Evolutionary conservation across 2,329 filamentous ascomycete species (phyloP).

Genomic region (Sarocladiaceae sp.): DNA sequence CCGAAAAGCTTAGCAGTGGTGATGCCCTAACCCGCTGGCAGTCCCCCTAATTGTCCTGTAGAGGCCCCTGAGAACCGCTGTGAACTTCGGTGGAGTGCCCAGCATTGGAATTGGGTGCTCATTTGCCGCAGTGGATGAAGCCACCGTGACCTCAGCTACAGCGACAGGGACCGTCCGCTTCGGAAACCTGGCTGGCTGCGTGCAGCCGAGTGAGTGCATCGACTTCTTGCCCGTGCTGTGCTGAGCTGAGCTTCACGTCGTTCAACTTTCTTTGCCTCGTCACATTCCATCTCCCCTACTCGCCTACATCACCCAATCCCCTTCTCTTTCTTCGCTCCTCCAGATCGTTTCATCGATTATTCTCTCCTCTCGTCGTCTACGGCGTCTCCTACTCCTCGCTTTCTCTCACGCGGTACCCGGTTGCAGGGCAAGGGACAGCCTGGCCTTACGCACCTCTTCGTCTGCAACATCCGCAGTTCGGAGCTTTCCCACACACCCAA

Average conservation of each 20-base stretch:
- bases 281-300: slow-evolving; percentile 5
- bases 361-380: no score
- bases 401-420: no score
- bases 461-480: neutral
- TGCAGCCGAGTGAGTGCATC: neutral
- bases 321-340: neutral
- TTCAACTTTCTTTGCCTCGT: slow-evolving; percentile 3
- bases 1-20: no score
- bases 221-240: no score
- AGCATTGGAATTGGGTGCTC: neutral
- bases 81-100: no score
- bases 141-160: neutral
- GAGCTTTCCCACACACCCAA: neutral
- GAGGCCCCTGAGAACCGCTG: no score
- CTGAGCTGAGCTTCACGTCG: slow-evolving; percentile 7
- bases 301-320: neutral
- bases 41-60: no score
- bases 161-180: neutral
- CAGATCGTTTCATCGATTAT: no score
- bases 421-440: slow-evolving; percentile 7
- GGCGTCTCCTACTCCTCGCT: no score
- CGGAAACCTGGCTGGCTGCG: neutral
- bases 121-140: slow-evolving; percentile 3
- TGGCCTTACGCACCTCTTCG: slow-evolving; percentile 4
- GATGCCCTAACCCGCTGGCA: no score